Base-by-base conservation (phyloP, 2,329 filamentous ascomycete genomes). In the Penicillium sp. region DNA sequence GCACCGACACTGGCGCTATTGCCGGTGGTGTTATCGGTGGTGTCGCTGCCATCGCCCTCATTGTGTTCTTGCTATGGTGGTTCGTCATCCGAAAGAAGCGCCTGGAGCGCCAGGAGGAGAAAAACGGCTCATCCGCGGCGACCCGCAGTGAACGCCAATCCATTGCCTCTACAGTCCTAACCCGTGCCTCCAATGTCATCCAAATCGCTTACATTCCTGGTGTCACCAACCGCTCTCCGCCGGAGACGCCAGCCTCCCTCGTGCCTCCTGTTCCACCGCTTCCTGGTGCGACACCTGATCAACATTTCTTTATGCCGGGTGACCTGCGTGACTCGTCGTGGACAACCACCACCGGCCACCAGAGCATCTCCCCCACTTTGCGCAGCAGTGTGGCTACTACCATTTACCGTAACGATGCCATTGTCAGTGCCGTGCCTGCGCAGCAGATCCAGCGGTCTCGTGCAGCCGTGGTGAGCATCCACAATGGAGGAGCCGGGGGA, bases 151-250 rank as follows among this genome's bases (percentile, higher is more conserved):
- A 86, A 62, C 82, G 92, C n/a, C 88, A 93, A 68, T 97, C 93
- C 13, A 91, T 99, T 70, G 94, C 94, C 16, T 97, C 92, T 10
- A 97, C 93, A 26, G 92, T 97, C 57, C 84, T 97, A 58, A 97
- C 94, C 18, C 87, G 94, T 60, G 94, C 94, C 47, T 97, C 94
- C 69, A 99, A 99, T 79, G 93, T 99, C 72, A 99, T 99, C 68
- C 94, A 97, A 77, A 99, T 99, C 75, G 94, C 94, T 54, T 99
- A 97, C 74, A 97, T 99, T 63, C 94, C 94, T 14, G 94, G 94
- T 58, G 92, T 97, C 67, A 97, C 91, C 58, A 97, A 97, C 77
- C 85, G 93, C 64, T 92, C 92, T 13, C 87, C 88, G 8, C 89
- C 90, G 5, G 87, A 89, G n/a, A 93, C 91, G 0, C 90, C 90